Base-by-base conservation (phyloP, 2,329 filamentous ascomycete species). In the Malbranchea zuffiana region DNA sequence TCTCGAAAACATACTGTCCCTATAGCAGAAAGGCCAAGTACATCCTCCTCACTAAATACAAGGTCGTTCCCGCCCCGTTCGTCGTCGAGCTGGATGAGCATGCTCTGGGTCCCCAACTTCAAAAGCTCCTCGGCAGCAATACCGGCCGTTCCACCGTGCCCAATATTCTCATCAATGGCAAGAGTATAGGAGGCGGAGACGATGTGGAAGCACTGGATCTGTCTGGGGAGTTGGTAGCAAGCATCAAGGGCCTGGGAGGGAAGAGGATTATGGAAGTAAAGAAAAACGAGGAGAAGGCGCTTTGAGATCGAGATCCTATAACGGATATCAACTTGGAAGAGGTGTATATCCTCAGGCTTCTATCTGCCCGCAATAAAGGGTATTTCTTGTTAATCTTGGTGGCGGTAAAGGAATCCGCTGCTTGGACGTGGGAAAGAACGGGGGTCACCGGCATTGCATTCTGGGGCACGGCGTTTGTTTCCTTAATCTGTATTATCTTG, bases 1-100 rank as follows among this genome's bases (percentile, higher is more conserved):
- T 96, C 66, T 94, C 86, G 46, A 96, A 98, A 62, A 75, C 82
- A 1, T 94, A 88, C 63, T 98, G 90, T 60, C 85, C 82, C 1
- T 80, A 74, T 63, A 95, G 86, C 35, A 80, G 78, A 55, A 78
- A 76, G 49, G 90, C 90, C 30, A 98, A 98, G 63, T 68, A 70
- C 28, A 73, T 96, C 39, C 73, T 98, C 26, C 74, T 94, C 27
- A 75, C 87, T 15, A 79, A 81, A 50, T 96, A 96, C 66, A 68
- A 67, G 37, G 92, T 98, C 54, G 72, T 75, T 1, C 90, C 90
- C 0, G 63, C 74, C 7, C 90, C 90, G 0, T 82, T 78, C 53
- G 81, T 98, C 5, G 86, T 96, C 35, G 90, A 98, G 62, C 74
- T 98, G 8, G 86, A 98, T 60, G 60, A 76, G 46, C 84, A 95